Base-by-base conservation (phyloP, 2,329 filamentous ascomycete genomes). In the Dothideomycetidae sp. region DNA sequence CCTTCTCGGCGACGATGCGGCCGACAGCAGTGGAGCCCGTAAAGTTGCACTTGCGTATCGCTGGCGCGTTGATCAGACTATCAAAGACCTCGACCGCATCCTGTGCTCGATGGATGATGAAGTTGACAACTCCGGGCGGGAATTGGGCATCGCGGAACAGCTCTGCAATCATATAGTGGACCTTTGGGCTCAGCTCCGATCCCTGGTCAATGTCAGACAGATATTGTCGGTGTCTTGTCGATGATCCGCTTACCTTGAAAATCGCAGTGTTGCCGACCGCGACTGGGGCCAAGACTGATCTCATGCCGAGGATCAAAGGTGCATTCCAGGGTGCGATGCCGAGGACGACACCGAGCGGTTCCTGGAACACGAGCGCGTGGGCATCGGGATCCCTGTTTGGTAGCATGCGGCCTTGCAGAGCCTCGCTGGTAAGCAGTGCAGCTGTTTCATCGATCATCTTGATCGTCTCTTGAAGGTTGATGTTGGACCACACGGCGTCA, bases 321-420 rank as follows among this genome's bases (percentile, higher is more conserved):
- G 52, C 17, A 44, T 45, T 45, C 81, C 82, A 88, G 28, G 58
- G 56, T 12, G 51, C 55, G 30, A 52, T 57, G 58, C 29, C 55
- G 51, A 19, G 54, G 9, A 85, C 66, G 5, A 86, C 81, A 1
- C 82, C 82, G 48, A 72, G 82, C 0, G 82, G 81, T 55, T 84
- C 56, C 23, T 58, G 53, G 5, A 59, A 55, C 4, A 54, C 53
- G 15, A 61, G 50, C 7, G 56, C 57, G 13, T 50, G 55, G n/a
- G 45, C 47, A 4, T 49, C 46, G 29, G 50, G 48, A 36, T 47
- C 46, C 19, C 50, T 44, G 14, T 47, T 48, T n/a, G 47, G 44
- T 18, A 47, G 50, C 10, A 42, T 42, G 26, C 48, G 43, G 9
- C 52, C 51, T 7, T 26, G 21, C 21, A 26, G n/a, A 7, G 21